Conservation (phyloP, 78 protist species). For the Dictyostelium capitatum region DNA sequence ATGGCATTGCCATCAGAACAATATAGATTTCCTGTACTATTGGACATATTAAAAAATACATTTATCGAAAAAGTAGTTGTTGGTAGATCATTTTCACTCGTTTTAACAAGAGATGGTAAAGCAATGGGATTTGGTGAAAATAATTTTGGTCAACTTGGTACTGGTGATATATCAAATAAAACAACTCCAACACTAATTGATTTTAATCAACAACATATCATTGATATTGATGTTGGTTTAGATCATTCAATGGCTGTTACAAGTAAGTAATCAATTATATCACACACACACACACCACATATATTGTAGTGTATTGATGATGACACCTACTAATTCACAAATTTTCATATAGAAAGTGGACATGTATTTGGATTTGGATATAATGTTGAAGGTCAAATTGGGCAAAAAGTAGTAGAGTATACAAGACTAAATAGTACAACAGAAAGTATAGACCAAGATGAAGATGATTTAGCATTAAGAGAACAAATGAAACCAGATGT, state of each 20-base stretch:
- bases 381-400: constrained; percentile 73
- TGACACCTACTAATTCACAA: too few relatives aligned
- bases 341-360: constrained; percentile 8
- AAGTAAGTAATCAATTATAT: not conserved
- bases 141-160: constrained; percentile 73
- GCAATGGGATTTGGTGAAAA: constrained; percentile 49
- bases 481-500: constrained; percentile 30
- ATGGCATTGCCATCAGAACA: constrained; percentile 46
- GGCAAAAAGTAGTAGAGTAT: constrained; percentile 68
- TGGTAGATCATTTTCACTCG: constrained; percentile 60
- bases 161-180: constrained; percentile 2
- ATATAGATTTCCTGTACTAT: constrained; percentile 20
- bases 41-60: constrained; percentile 36
- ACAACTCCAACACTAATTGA: constrained; percentile 30
- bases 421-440: constrained; percentile 39
- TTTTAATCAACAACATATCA: not conserved
- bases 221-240: constrained; percentile 53
- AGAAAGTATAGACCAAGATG: not conserved
- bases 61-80: constrained; percentile 10
- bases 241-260: constrained; percentile 70
- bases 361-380: constrained; percentile 80
- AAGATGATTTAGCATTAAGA: not conserved
- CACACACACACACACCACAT: not conserved
- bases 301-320: too few relatives aligned
- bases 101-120: constrained; percentile 55